Evolutionary conservation across 331 rosid species (phyloP).

Genomic region (Malus hybrid): DNA sequence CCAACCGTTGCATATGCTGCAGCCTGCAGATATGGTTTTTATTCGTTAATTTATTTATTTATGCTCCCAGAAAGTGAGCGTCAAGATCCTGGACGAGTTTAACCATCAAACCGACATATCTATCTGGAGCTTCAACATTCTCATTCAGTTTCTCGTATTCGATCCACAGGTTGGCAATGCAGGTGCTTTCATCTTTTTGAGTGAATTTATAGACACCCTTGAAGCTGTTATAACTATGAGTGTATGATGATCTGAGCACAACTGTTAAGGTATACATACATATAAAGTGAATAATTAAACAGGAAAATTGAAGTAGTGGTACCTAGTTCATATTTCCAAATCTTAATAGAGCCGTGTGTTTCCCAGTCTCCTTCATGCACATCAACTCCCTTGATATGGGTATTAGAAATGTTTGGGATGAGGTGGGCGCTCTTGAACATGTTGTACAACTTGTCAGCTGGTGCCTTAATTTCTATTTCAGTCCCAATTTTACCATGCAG

Average conservation of each 20-base stretch:
- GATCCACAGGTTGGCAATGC: constrained; percentile 13
- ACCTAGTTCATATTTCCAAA: constrained; percentile 42
- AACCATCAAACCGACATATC: constrained; percentile 13
- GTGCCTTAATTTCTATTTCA: constrained; percentile 26
- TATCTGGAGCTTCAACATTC: constrained; percentile 16
- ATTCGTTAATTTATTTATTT: background rate
- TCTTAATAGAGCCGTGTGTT: constrained; percentile 35
- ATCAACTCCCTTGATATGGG: constrained; percentile 16
- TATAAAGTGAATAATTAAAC: too few species aligned
- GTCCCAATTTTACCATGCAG: constrained; percentile 34
- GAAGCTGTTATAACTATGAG: constrained; percentile 28
- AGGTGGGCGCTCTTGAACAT: constrained; percentile 17
- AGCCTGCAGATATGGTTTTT: too few species aligned
- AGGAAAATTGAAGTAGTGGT: too few species aligned
- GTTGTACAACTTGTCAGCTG: constrained; percentile 30
- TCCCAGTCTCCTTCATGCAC: constrained; percentile 57
- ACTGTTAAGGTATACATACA: too few species aligned
- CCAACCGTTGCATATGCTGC: too few species aligned
- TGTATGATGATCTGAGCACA: too few species aligned
- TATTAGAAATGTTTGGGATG: constrained; percentile 23
- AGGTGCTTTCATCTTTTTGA: constrained; percentile 21
- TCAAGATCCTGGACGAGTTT: constrained; percentile 31
- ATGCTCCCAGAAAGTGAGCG: constrained; percentile 24
- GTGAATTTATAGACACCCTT: constrained; percentile 11
- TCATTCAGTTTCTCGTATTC: constrained; percentile 41